phyloP scores from a whole-genome alignment of 1,139 yeast genomes.

The Hansenula anomala region DNA sequence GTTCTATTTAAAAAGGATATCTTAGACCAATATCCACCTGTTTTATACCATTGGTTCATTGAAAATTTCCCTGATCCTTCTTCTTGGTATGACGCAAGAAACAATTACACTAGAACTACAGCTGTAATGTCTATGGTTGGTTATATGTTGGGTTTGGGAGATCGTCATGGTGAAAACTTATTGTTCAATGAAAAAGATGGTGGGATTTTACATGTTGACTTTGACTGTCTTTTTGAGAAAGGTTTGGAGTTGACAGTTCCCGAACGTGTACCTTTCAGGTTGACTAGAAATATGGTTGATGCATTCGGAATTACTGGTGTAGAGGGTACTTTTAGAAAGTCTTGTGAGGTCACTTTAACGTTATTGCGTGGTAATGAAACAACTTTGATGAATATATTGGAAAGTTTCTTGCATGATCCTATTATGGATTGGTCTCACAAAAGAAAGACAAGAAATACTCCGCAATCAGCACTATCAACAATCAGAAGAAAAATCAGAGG shows the following conservation, averaged over 20 bases:
- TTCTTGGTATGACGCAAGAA: constrained; percentile 80
- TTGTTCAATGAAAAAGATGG: constrained; percentile 73
- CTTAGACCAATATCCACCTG: constrained; percentile 56
- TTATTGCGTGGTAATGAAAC: constrained; percentile 77
- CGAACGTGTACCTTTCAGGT: constrained; percentile 89
- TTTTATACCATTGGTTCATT: constrained; percentile 80
- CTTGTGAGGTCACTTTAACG: constrained; percentile 80
- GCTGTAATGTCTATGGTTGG: constrained; percentile 99
- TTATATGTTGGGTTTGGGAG: constrained; percentile 85
- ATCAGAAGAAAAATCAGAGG: constrained; percentile 85
- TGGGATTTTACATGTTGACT: constrained; percentile 86
- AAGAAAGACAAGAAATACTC: constrained; percentile 31
- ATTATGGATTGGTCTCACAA: constrained; percentile 62
- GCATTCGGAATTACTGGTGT: constrained; percentile 89
- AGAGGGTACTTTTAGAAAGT: constrained; percentile 82
- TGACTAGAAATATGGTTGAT: constrained; percentile 84
- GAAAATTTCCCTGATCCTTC: constrained; percentile 88
- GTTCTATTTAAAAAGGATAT: constrained; percentile 24
- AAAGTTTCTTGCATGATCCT: constrained; percentile 90
- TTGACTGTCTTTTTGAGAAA: constrained; percentile 91
- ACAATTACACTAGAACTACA: constrained; percentile 67
- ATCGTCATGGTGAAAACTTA: constrained; percentile 92
- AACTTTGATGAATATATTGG: constrained; percentile 86
- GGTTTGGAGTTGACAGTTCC: constrained; percentile 53
- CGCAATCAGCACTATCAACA: constrained; percentile 66